phyloP scores from a whole-genome alignment of 164 flowering plant genomes.

The Umbilicus rupestris region DNA sequence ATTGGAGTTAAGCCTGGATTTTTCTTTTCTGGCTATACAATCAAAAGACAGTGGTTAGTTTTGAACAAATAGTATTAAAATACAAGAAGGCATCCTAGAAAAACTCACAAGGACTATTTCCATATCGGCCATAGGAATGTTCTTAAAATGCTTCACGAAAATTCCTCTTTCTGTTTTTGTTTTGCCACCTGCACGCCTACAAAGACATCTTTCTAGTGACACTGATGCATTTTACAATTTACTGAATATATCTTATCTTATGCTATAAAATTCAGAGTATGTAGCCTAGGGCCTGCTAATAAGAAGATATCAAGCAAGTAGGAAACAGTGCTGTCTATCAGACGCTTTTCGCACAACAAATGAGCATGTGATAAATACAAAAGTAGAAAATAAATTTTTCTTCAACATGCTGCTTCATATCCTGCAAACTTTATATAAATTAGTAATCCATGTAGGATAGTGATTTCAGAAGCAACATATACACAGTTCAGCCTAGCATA shows the following conservation, averaged over 20 bases:
- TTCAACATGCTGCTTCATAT: not conserved
- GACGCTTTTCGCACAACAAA: no score
- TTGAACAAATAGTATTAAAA: not conserved
- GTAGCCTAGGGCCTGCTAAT: not conserved
- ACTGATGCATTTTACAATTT: not conserved
- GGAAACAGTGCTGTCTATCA: not conserved
- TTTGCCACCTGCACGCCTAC: slow-evolving; percentile 58
- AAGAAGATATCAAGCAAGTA: not conserved
- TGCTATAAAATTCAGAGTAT: no score
- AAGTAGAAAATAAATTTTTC: no score
- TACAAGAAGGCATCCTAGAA: not conserved
- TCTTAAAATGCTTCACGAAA: slow-evolving; percentile 82
- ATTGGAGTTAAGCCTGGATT: slow-evolving; percentile 93
- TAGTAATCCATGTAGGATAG: not conserved
- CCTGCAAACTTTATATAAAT: not conserved
- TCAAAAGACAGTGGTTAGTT: slow-evolving; percentile 9
- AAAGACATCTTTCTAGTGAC: slow-evolving; percentile 4
- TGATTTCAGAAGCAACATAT: not conserved
- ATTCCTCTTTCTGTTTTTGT: slow-evolving; percentile 58
- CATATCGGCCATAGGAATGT: slow-evolving; percentile 99
- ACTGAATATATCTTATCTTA: not conserved
- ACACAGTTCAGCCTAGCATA: not conserved
- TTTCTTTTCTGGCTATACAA: slow-evolving; percentile 82
- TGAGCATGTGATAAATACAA: no score
- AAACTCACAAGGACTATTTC: slow-evolving; percentile 82